A percentile compares a stretch with the other conserved stretches of the same genome.
Evolutionary conservation across 23 red algal genomes (phyloP).

Genomic region (Cyanidium caldarium): DNA sequence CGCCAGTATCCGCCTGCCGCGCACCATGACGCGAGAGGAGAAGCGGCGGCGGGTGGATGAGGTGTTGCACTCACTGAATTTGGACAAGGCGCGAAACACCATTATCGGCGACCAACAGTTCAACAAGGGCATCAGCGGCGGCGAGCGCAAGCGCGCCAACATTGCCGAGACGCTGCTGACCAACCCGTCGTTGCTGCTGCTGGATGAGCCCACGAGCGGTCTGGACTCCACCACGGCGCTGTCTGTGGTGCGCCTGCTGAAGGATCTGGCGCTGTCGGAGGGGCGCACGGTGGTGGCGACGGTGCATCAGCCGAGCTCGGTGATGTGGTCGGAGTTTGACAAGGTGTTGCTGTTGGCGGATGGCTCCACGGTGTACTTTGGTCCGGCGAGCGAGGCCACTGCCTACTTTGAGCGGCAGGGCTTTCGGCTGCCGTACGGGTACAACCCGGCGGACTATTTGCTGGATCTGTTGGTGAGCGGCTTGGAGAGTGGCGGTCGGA

Average conservation of each 20-base stretch:
- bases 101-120: conserved; percentile 49
- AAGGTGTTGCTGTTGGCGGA: conserved; percentile 44
- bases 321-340: conserved; percentile 57
- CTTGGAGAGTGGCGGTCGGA: too few species aligned
- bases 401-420: conserved; percentile 33
- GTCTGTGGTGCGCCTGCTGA: conserved; percentile 41
- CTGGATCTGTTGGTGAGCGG: conserved; percentile 67
- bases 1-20: conserved; percentile 21
- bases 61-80: conserved; percentile 21
- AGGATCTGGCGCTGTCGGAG: conserved; percentile 21
- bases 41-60: conserved; percentile 13
- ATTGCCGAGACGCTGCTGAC: conserved; percentile 73
- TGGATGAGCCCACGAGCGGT: conserved; percentile 46
- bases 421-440: conserved; percentile 33
- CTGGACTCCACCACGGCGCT: conserved; percentile 54
- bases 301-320: conserved; percentile 58
- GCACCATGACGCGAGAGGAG: neutral
- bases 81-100: conserved; percentile 31
- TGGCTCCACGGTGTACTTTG: conserved; percentile 37
- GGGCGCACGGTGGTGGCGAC: conserved; percentile 48
- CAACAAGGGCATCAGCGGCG: conserved; percentile 51
- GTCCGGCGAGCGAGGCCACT: conserved; percentile 20
- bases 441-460: conserved; percentile 63
- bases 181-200: conserved; percentile 41
- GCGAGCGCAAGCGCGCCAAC: conserved; percentile 62